Evolutionary conservation across 257 asterid genomes (phyloP).

Genomic region (Schizonepeta tenuifolia): DNA sequence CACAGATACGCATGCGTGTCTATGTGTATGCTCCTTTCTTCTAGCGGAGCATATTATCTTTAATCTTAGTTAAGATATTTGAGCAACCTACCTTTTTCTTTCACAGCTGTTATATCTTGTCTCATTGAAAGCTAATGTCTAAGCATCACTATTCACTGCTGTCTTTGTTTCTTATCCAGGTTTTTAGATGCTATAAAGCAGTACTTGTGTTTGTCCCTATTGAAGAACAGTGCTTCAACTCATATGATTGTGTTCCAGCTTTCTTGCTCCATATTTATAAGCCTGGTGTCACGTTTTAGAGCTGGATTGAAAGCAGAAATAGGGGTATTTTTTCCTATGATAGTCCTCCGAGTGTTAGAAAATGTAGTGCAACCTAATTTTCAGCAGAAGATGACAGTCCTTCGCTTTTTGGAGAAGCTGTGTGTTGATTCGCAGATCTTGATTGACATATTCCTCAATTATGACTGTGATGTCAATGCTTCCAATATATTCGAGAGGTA

Average conservation of each 20-base stretch:
- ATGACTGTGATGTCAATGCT: conserved; percentile 99
- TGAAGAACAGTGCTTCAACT: conserved; percentile 96
- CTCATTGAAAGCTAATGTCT: conserved; percentile 22
- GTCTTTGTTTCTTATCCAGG: conserved; percentile 52
- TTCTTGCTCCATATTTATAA: conserved; percentile 96
- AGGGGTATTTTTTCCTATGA: conserved; percentile 99
- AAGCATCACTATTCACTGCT: conserved; percentile 25
- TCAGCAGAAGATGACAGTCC: conserved; percentile 99
- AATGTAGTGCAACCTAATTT: conserved; percentile 96
- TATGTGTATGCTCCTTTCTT: not conserved
- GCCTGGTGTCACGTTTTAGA: conserved; percentile 94
- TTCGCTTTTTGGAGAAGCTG: conserved; percentile 90
- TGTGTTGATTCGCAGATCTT: conserved; percentile 90
- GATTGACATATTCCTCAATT: conserved; percentile 97
- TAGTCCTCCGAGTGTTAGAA: conserved; percentile 89
- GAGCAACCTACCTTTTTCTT: conserved; percentile 6
- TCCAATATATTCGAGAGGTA: conserved; percentile 99
- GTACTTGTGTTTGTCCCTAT: conserved; percentile 87
- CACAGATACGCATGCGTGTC: not conserved
- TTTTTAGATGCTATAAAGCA: conserved; percentile 97
- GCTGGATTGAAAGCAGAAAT: conserved; percentile 97
- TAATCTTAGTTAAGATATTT: conserved; percentile 2
- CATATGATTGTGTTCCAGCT: conserved; percentile 97
- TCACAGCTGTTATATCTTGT: not conserved
- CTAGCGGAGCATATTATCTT: conserved; percentile 10